Evolutionary conservation across 1,139 yeast genomes (phyloP), one percentile per base, ranked within the genome.

Genomic region (Saccharomycopsis crataegensis): DNA sequence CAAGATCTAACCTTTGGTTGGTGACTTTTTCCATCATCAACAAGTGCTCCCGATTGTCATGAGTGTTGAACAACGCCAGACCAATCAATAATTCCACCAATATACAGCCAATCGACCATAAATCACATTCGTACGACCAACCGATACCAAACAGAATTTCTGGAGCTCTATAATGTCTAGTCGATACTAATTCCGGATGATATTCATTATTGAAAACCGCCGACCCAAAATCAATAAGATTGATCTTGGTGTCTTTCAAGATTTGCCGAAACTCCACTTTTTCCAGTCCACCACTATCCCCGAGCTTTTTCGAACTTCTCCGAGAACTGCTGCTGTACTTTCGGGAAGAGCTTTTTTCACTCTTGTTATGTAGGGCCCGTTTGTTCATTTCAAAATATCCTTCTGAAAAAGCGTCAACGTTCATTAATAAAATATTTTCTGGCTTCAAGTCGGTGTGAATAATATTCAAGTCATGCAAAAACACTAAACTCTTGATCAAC

Each of bases 51-150:
- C 83, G 72, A 67, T 93, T 91, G 64, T 93, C 97, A 67, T 93
- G 97, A 0, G 98, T 94, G 60, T 88, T 91, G 68, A 93, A 94
- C 37, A 94, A 70, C 0, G 97, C 96, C 62, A 89, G 96, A n/a
- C 99, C 99, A 36, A 95, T 88, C 51, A 88, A 83, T 52, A 94
- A 71, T 69, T 94, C 99, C 11, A 90, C 91, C 46, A 94, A 71
- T 14, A 94, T 90, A 67, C 99, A 91, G 0, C 97, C 99, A 54
- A 93, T 77, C 1, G 96, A 88, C 99, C 99, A 94, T 70, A 93
- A 74, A 68, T 94, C 99, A 68, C 99, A 93, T 1, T 91, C 89
- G 60, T 77, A 84, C 2, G 89, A 82, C 93, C 99, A 94, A 42
- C 98, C 98, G 40, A 81, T 77, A 1, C 97, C 97, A 42, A 94